Base-by-base conservation (phyloP, 495 filamentous ascomycete genomes). In the Aspergillus bridgeri region DNA sequence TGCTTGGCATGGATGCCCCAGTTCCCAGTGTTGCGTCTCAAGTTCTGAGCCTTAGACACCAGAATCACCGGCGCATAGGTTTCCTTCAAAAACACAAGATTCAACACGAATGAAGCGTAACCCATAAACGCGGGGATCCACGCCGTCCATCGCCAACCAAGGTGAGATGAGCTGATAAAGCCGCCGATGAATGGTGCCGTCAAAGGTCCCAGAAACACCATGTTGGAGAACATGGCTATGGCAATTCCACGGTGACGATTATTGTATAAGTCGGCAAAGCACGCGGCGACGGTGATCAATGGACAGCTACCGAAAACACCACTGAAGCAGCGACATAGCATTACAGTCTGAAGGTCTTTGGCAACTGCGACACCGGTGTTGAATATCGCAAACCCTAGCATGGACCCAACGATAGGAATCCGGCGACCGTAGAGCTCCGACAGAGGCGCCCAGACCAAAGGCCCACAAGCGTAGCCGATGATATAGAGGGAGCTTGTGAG, bases 401-500 rank as follows among this genome's bases (percentile, higher is more conserved):
- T 68, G 54, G 78, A 78, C 17, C 74, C 42, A 42, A 78, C 72
- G 5, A 85, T 62, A 2, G 81, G 81, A 48, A 56, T 51, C 15
- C 42, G 19, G 43, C 52, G 5, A n/a, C 52, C 52, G 38, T 44
- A 18, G 22, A 43, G 52, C 15, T 54, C 52, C 5, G 52, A 54
- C 1, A 42, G 19, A 11, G 52, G 52, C 6, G 52, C 52, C 42
- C 52, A 54, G 19, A 54, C 22, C 17, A 54, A 2, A 2, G 52
- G 52, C 3, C 52, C 52, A 21, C 38, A 54, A 3, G 52, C 52
- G 24, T 44, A 54, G 7, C 52, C 52, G 23, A 76, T 52, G 6
- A 84, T 73, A 53, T 84, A 82, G 5, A 87, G 69, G 2, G 80
- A 75, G 17, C 83, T 79, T 13, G 83, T 83, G 1, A 87, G 71